These are phyloP conservation scores for Rhizophora apiculata DNA, from an alignment of 345 rosid species.

Conservation along the genomic window DNA sequence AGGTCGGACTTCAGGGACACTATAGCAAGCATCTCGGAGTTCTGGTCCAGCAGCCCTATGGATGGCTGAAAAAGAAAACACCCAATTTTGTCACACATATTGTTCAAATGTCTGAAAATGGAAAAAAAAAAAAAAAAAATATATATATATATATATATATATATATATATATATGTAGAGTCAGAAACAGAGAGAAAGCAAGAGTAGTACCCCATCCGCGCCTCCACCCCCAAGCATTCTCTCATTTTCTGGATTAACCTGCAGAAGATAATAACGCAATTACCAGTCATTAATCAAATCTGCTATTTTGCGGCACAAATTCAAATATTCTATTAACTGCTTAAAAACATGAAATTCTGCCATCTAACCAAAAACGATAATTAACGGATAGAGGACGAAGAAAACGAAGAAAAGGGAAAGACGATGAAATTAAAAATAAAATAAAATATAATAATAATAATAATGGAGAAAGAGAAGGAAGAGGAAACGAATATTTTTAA, in stretches of 20 bases:
- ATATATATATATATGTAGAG: no score
- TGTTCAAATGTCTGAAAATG: no score
- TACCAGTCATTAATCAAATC: neutral
- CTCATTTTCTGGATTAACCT: constrained; percentile 89
- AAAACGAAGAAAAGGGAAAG: neutral
- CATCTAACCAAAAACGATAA: no score
- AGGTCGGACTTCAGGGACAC: constrained; percentile 59
- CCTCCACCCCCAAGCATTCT: constrained; percentile 94
- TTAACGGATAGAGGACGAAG: neutral
- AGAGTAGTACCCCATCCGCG: constrained; percentile 66
- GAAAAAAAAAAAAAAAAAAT: neutral
- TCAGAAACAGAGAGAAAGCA: neutral
- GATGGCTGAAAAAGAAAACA: constrained; percentile 42
- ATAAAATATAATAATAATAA: neutral
- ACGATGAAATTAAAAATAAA: neutral
- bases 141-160: no score
- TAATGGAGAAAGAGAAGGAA: neutral
- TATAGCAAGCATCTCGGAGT: constrained; percentile 60
- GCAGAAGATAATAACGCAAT: neutral
- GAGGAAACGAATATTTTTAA: neutral
- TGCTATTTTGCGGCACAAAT: neutral
- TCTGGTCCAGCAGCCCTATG: constrained; percentile 82
- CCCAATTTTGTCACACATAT: neutral
- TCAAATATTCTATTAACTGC: no score
- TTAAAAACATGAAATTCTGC: no score